Evolutionary conservation across 192 early-diverging fungal species (phyloP), one percentile per base, ranked within the genome.

Genomic region (Ramicandelaber brevisporus): DNA sequence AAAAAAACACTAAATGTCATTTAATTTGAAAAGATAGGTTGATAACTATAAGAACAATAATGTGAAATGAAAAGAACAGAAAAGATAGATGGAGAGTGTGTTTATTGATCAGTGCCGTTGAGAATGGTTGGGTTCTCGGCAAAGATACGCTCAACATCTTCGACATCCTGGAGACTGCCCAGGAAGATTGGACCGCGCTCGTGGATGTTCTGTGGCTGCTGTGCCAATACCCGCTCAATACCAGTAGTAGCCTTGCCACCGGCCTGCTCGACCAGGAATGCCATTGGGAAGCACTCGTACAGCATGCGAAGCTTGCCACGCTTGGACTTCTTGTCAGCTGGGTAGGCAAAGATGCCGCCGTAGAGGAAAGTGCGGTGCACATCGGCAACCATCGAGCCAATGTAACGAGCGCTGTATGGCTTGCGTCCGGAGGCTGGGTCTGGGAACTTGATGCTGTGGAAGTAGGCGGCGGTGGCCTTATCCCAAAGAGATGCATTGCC

Each of bases 231-330:
- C 25, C 79, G 54, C 49, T 63, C 41, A 17, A 41, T 55, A 28
- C 92, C 92, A 8, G 78, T 90, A 14, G 63, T 67, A 6, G 92
- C 76, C 39, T 70, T 77, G 27, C 92, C 92, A 24, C 92, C 92
- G n/a, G 85, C 84, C 42, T 89, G 75, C 48, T 97, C 92, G 26
- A 81, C 56, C 25, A 97, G 50, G 35, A 72, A 78, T 0, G 85
- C 70, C 92, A 97, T 97, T n/a, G 87, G 92, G 64, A 90, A 97
- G 46, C 82, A 80, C 60, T 97, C 92, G 55, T 97, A 97, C 26
- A 97, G 58, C 26, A 97, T 66, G 38, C 92, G 67, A 36, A 97
- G 74, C 52, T 97, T 97, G 47, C 78, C 85, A 9, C 63, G 59
- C 58, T 65, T 68, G 28, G 75, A 77, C 51, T 63, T 74, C 46